Conservation (phyloP, 148 eudicot species). For the Amaranthus hypochondriacus region DNA sequence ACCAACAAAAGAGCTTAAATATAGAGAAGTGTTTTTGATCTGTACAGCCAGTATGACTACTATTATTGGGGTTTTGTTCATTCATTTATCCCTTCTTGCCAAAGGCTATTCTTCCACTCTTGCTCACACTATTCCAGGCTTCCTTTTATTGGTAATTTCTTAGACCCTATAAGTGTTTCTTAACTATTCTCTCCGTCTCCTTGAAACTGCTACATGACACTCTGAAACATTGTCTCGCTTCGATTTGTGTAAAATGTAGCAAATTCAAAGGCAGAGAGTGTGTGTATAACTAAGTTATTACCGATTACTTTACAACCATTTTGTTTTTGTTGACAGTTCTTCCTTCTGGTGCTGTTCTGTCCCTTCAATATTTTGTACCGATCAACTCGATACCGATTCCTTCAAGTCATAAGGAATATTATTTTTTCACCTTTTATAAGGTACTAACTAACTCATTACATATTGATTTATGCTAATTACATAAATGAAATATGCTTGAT, state of each 20-base stretch:
- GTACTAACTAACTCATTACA: conserved; percentile 21
- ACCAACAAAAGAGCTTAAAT: conserved; percentile 72
- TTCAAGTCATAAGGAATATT: conserved; percentile 64
- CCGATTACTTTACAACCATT: background rate
- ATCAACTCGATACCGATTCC: conserved; percentile 65
- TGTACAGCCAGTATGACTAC: conserved; percentile 77
- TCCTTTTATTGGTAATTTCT: conserved; percentile 68
- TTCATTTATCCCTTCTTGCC: conserved; percentile 58
- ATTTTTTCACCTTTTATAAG: conserved; percentile 82
- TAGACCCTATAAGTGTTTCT: background rate
- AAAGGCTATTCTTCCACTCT: conserved; percentile 63
- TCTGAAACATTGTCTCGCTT: background rate
- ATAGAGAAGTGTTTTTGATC: conserved; percentile 86
- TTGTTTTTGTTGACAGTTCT: conserved; percentile 38
- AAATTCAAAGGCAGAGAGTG: no score
- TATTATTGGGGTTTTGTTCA: conserved; percentile 73
- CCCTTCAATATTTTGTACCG: conserved; percentile 74
- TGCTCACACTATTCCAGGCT: conserved; percentile 72
- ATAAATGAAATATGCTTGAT: no score
- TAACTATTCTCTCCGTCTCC: background rate
- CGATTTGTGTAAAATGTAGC: background rate
- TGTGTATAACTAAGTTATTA: no score
- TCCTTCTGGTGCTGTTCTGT: conserved; percentile 57
- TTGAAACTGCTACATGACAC: background rate
- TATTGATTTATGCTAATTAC: background rate